Evolutionary conservation across 257 asterid species (phyloP), one percentile per base, ranked within the genome.

Genomic region (Primulina eburnea): DNA sequence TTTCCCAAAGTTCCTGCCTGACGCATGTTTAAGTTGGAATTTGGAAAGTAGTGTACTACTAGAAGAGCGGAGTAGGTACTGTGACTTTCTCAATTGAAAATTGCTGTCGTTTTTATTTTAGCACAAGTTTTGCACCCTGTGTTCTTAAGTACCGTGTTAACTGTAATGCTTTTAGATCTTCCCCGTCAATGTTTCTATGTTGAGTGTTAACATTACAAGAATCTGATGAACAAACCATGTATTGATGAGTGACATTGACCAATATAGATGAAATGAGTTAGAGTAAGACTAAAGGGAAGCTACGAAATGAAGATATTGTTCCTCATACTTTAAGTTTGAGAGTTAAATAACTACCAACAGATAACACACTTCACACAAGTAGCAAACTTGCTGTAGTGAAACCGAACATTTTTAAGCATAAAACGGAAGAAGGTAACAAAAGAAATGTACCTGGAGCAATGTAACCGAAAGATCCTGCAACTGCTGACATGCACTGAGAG

Each of bases 391-490:
- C 30, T 28, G 30, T 28, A 28, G 30, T 2, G 30, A 4, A 28
- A 28, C 30, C 30, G 4, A 28, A 28, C 3, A 7, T 0, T 12
- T 9, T 37, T 28, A 9, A 16, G 5, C 29, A 2, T 5, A 50
- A 24, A 26, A 28, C 8, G 43, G 18, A 26, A 37, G 33, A n/a
- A 56, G 55, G 21, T 47, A 14, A 40, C 35, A n/a, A 57, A 2
- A 29, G 4, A 59, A 29, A 60, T 16, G 55, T 82, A 93, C 98
- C 98, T 69, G 98, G 99, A 66, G 99, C 99, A 75, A 93, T 93
- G 76, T 93, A 93, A 21, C 99, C 99, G 67, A 90, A 93, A 10
- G 99, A 93, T 7, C 99, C 99, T 5, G 96, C 99, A 59, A 93
- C 74, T 5, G 95, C 96, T 17, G 99, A 93, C 99, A 93, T 93